Conservation (phyloP, 441 rosid genomes). For the Eutrema salsugineum region DNA sequence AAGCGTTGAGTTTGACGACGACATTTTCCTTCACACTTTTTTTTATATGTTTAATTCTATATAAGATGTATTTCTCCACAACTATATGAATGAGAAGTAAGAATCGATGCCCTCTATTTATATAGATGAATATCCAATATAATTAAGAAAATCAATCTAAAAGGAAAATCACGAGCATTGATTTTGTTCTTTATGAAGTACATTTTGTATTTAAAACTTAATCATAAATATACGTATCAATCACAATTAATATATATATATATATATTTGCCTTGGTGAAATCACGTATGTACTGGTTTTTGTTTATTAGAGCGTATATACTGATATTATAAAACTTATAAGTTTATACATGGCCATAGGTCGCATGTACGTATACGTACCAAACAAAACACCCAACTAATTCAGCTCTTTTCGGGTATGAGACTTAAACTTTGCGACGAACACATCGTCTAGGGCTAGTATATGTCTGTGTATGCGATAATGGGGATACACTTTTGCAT, state of each 20-base stretch:
- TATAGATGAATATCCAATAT: background rate
- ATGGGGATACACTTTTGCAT: background rate
- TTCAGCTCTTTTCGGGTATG: no score
- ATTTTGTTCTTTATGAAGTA: constrained; percentile 11
- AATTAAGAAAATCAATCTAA: background rate
- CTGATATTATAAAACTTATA: background rate
- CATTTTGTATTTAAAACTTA: background rate
- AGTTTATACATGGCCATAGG: no score
- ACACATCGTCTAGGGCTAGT: no score
- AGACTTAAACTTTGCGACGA: no score
- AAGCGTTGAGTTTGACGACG: constrained; percentile 8
- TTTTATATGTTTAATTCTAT: background rate
- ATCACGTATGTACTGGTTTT: background rate
- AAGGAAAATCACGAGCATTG: background rate
- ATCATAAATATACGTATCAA: background rate
- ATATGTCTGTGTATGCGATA: background rate
- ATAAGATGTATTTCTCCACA: background rate
- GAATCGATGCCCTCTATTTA: background rate
- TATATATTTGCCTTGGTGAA: background rate
- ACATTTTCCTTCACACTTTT: background rate
- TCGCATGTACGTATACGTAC: no score
- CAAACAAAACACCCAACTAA: no score
- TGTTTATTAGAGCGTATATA: no score
- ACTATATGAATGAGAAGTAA: background rate
- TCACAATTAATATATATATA: background rate